Conservation (phyloP, 176 grass and related monocot species). For the Triticum urartu region DNA sequence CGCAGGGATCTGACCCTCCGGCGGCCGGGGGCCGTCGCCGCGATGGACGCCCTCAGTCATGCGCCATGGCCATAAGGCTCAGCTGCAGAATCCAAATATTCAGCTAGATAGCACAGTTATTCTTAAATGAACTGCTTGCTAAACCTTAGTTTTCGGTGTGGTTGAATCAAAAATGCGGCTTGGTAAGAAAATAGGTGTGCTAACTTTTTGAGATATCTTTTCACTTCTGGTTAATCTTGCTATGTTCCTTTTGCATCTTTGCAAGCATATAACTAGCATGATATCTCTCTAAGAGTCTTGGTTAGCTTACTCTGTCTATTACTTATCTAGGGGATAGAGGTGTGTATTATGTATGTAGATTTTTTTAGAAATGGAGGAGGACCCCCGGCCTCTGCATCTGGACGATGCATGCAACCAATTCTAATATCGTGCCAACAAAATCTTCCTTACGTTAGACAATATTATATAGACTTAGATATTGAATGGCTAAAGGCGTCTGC, state of each 20-base stretch:
- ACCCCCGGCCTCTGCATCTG: no score
- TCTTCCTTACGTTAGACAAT: no score
- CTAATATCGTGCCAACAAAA: no score
- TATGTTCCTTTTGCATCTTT: not conserved
- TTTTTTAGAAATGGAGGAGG: no score
- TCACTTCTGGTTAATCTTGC: not conserved
- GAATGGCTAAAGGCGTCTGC: no score
- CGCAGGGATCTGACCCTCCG: no score
- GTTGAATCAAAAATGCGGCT: not conserved
- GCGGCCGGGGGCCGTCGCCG: no score
- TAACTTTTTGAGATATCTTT: not conserved
- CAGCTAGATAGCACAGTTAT: not conserved
- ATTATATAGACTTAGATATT: no score
- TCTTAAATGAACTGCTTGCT: not conserved
- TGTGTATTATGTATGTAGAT: not conserved
- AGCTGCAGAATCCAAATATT: no score
- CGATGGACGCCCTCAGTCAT: no score
- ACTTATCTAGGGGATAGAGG: not conserved
- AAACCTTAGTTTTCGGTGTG: not conserved
- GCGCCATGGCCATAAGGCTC: no score
- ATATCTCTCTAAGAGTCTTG: not conserved
- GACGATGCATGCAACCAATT: no score
- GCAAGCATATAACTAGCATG: not conserved
- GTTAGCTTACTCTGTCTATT: not conserved
- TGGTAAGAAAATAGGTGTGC: not conserved